phyloP scores from a whole-genome alignment of 495 filamentous ascomycete species.

The Talaromyces nanjingensis region DNA sequence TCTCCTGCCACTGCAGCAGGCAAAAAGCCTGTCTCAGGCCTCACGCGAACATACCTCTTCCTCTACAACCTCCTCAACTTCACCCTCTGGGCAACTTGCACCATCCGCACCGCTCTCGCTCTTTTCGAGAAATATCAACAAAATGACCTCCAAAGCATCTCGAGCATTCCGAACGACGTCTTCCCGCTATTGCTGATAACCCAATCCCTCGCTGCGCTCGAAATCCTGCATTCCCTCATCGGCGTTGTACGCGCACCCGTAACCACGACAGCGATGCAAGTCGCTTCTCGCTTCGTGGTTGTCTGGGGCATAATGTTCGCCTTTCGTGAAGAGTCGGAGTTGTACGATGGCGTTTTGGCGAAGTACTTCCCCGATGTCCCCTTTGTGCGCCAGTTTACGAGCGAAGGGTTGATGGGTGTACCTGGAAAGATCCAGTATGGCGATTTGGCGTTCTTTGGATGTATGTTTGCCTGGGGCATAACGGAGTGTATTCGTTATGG shows the following conservation, averaged over 20 bases:
- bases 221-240: constrained; percentile 68
- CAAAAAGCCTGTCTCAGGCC: constrained; percentile 6
- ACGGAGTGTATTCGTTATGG: constrained; percentile 87
- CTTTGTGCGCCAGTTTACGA: not conserved
- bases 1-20: not conserved
- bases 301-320: constrained; percentile 69
- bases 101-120: constrained; percentile 50
- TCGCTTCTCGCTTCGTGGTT: constrained; percentile 71
- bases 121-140: constrained; percentile 22
- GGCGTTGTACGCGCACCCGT: constrained; percentile 80
- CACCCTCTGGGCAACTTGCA: constrained; percentile 65
- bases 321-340: constrained; percentile 47
- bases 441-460: constrained; percentile 38
- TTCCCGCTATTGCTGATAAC: constrained; percentile 66
- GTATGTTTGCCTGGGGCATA: constrained; percentile 68
- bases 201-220: constrained; percentile 75
- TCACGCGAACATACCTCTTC: constrained; percentile 53
- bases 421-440: constrained; percentile 20
- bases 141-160: constrained; percentile 30
- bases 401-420: constrained; percentile 1
- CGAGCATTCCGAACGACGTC: constrained; percentile 45
- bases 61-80: constrained; percentile 76
- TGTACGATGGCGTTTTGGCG: not conserved
- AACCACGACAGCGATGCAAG: constrained; percentile 82
- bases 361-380: not conserved